These are phyloP conservation scores for Microdochium bolleyi DNA, from an alignment of 2,329 filamentous ascomycete species.

Conservation along the genomic window DNA sequence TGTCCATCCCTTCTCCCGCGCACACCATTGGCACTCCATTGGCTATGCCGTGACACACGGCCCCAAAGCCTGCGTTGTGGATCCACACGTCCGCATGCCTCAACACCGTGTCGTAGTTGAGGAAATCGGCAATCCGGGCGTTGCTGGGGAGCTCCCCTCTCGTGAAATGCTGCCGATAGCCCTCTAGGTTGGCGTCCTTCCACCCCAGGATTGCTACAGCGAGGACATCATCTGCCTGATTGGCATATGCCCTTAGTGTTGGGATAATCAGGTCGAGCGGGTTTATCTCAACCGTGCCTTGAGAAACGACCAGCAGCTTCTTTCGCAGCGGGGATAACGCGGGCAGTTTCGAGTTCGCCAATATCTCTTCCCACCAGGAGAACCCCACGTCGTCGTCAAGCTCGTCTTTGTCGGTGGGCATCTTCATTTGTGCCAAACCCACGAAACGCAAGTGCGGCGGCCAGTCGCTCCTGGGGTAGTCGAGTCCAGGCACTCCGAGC, in stretches of 20 bases:
- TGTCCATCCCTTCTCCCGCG: constrained; percentile 32
- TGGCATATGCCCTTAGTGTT: constrained; percentile 22
- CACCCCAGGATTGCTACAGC: constrained; percentile 27
- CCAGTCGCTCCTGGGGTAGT: constrained; percentile 28
- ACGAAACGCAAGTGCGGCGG: constrained; percentile 23
- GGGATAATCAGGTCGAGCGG: constrained; percentile 28
- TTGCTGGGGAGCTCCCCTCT: constrained; percentile 16
- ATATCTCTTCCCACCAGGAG: constrained; percentile 25
- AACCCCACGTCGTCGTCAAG: constrained; percentile 11
- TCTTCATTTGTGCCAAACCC: constrained; percentile 22
- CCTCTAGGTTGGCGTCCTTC: constrained; percentile 12
- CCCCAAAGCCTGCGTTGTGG: constrained; percentile 32
- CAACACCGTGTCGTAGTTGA: constrained; percentile 28
- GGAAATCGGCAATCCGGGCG: constrained; percentile 25
- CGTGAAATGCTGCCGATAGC: background rate
- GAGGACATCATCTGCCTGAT: constrained; percentile 14
- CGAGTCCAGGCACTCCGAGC: constrained; percentile 26
- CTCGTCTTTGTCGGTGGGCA: background rate
- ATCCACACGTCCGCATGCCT: constrained; percentile 26
- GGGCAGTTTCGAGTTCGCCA: constrained; percentile 13
- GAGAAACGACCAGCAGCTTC: constrained; percentile 27
- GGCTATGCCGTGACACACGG: constrained; percentile 28
- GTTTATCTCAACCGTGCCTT: constrained; percentile 30
- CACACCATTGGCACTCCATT: constrained; percentile 30
- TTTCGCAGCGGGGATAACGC: constrained; percentile 7